Base-by-base conservation (phyloP, 2,329 filamentous ascomycete genomes). In the Sordariomycetes sp. region DNA sequence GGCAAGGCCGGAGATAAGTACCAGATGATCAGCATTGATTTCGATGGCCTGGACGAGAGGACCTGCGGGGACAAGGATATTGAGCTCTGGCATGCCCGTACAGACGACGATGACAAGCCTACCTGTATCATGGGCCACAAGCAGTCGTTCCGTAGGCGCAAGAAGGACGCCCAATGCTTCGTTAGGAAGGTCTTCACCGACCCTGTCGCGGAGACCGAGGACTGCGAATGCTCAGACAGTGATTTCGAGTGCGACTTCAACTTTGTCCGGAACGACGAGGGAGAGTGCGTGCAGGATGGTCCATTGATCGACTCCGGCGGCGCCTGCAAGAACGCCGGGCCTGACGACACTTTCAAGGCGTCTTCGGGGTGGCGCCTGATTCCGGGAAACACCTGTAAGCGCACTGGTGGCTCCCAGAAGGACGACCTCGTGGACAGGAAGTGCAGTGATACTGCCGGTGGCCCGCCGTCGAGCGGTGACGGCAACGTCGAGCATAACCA, bases 181-280 rank as follows among this genome's bases (percentile, higher is more conserved):
- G 79, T 97, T 63, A 87, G 89, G 64, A 78, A 88, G 60, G 83
- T 92, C 56, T 96, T 96, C 73, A 84, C 90, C 65, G 87, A 94
- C 61, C 84, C 88, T 0, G 71, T 81, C 36, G 82, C 87, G 1
- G 75, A 85, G 60, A 86, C 81, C 32, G 82, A 89, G 64, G 71
- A 82, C 53, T 99, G 94, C 74, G 82, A 89, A 48, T 99, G 94
- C 70, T 84, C 85, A 0, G 82, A 87, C 58, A 75, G 77, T 36
- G 95, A 99, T 69, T 99, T 95, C 68, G 94, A 99, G 72, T 99
- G 94, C 68, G 92, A 97, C 67, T 96, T 88, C 76, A 95, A 95
- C 69, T 97, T 96, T 67, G 74, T 84, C 59, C 81, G 81, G 63
- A 76, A 77, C 58, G 77, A 77, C 39, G 75, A 81, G 3, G 35